These are phyloP conservation scores for Eucalyptus shirleyi DNA, from an alignment of 345 rosid genomes.

Conservation along the genomic window DNA sequence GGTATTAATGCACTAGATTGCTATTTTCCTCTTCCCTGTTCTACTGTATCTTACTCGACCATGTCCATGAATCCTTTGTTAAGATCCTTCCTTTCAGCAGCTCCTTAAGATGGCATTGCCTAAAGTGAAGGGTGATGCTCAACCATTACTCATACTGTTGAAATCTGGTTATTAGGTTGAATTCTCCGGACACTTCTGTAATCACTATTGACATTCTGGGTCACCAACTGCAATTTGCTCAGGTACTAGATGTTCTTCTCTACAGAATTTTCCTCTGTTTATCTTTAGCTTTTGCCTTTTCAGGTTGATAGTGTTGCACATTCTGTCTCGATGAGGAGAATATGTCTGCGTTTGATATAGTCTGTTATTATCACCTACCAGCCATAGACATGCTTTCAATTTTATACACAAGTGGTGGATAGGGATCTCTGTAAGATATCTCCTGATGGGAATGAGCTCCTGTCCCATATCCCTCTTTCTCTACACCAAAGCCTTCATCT, in stretches of 20 bases:
- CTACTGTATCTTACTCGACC: neutral
- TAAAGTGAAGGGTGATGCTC: neutral
- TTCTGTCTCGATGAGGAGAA: neutral
- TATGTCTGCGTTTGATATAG: neutral
- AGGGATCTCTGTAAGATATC: neutral
- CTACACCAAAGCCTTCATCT: neutral
- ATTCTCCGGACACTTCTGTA: constrained; percentile 66
- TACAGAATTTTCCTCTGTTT: neutral
- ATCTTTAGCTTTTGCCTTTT: neutral
- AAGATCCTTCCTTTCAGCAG: neutral
- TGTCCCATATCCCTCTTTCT: neutral
- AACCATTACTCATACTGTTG: neutral
- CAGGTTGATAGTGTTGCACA: neutral
- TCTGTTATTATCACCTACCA: neutral
- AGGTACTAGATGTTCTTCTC: constrained; percentile 19
- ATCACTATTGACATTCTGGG: constrained; percentile 63
- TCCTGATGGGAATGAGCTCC: neutral
- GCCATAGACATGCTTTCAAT: neutral
- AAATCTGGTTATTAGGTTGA: constrained; percentile 29
- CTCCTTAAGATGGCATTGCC: neutral
- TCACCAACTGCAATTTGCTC: constrained; percentile 65
- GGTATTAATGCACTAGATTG: neutral
- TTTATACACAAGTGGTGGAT: neutral
- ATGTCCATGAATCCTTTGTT: neutral
- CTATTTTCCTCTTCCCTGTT: neutral